Percentiles rank a stretch among this genome's conserved stretches.
phyloP scores from a whole-genome alignment of 1,284 basidiomycete species.

The Ustilago trichophora region DNA sequence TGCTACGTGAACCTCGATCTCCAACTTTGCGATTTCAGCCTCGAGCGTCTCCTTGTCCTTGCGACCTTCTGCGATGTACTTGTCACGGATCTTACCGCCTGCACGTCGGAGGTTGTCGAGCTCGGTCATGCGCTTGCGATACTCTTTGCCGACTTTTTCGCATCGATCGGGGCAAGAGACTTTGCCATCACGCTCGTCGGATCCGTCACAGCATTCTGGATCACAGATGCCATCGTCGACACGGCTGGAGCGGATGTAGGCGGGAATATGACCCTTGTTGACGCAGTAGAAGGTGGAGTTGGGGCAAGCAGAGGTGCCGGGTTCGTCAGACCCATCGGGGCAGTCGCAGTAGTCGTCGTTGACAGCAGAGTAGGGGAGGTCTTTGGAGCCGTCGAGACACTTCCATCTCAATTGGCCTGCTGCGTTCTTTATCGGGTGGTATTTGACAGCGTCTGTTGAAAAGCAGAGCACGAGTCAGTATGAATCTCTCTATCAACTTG shows the following conservation, averaged over 20 bases:
- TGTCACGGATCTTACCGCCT: slow-evolving; percentile 84
- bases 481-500: too few species aligned
- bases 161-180: slow-evolving; percentile 81
- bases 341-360: slow-evolving; percentile 98
- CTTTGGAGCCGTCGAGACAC: slow-evolving; percentile 52
- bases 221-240: slow-evolving; percentile 99
- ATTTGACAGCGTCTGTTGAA: slow-evolving; percentile 14
- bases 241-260: slow-evolving; percentile 78
- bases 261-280: slow-evolving; percentile 88
- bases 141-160: slow-evolving; percentile 77
- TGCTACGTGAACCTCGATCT: slow-evolving; percentile 75
- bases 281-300: slow-evolving; percentile 81
- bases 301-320: slow-evolving; percentile 87
- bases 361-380: slow-evolving; percentile 75
- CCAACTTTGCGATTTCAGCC: slow-evolving; percentile 67
- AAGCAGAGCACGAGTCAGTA: not conserved
- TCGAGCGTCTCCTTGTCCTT: slow-evolving; percentile 70
- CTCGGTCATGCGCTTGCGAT: slow-evolving; percentile 76
- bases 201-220: slow-evolving; percentile 95
- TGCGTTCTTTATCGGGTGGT: slow-evolving; percentile 14
- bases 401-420: slow-evolving; percentile 39
- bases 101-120: slow-evolving; percentile 82
- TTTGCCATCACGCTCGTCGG: slow-evolving; percentile 76
- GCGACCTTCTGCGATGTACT: slow-evolving; percentile 82
- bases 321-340: slow-evolving; percentile 89